Base-by-base conservation (phyloP, 352 stramenopile genomes). In the Phytophthora gonapodyides region DNA sequence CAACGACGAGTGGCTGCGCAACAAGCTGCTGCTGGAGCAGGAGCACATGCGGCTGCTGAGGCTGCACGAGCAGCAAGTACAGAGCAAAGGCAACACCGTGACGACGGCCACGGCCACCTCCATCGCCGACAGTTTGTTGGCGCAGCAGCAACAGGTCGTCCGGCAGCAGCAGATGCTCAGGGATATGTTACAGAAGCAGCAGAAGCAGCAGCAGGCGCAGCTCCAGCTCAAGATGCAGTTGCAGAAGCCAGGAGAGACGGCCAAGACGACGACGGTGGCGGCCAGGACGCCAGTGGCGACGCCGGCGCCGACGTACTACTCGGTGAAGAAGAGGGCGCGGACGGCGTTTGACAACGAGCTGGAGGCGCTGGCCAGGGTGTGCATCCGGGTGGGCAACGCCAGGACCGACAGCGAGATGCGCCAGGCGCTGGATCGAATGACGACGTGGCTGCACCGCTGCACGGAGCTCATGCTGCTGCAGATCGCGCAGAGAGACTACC, bases 401-500 rank as follows among this genome's bases (percentile, higher is more conserved):
- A 66, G 68, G 42, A 91, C 60, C 7, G 79, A 84, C 17, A 71
- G 69, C 15, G 79, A 91, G 36, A 80, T 88, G 51, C 73, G 78
- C 4, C 60, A 68, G 34, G 70, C 73, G 7, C 58, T 93, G 8
- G 81, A 91, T 16, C 84, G 82, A 35, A 61, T 89, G 51, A 75
- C 50, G 6, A 57, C 62, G 44, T 93, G 83, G 83, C 64, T 89
- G 37, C 68, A 82, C 17, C 78, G 71, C 1, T 87, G 75, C 58
- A 62, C 66, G 10, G 79, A 93, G 50, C 31, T 74, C 0, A 52
- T 55, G 40, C 31, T 93, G 41, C 46, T 91, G 30, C 67, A 75
- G 21, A 76, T 93, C 3, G 83, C 83, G 1, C 53, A 84, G 36
- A 74, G 76, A 15, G 83, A 93, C 46, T 84, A 87, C 31, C 61